phyloP scores from a whole-genome alignment of 805 yeast species.

The Scheffersomyces ergatensis region DNA sequence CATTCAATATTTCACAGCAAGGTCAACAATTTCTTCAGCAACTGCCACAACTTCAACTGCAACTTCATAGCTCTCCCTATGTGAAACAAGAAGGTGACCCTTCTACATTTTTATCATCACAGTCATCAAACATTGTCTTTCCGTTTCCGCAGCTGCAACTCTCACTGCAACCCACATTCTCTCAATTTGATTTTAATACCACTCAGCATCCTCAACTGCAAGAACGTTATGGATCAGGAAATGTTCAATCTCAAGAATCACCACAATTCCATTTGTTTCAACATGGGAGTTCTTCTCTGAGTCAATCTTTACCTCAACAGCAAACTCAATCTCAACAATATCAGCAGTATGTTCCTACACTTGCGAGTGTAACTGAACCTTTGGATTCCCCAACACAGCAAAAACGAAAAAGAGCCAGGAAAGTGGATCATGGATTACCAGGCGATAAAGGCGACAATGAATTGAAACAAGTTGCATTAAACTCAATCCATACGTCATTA shows the following conservation, averaged over 20 bases:
- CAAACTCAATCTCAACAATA: not conserved
- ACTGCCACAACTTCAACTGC: conserved; percentile 6
- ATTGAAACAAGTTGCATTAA: conserved; percentile 34
- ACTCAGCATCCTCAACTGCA: conserved; percentile 4
- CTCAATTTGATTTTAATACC: not conserved
- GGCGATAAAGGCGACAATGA: conserved; percentile 37
- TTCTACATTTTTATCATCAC: conserved; percentile 1
- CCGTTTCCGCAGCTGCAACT: not conserved
- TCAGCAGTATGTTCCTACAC: not conserved
- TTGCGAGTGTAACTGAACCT: not conserved
- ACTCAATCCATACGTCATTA: conserved; percentile 33
- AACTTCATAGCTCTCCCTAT: conserved; percentile 1
- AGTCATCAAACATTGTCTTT: too few species aligned
- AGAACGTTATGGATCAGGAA: not conserved
- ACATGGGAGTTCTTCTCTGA: not conserved
- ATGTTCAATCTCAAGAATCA: not conserved
- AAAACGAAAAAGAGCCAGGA: conserved; percentile 22
- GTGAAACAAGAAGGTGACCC: not conserved
- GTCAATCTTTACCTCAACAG: conserved; percentile 1
- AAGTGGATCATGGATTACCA: conserved; percentile 26
- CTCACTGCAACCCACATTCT: conserved; percentile 3
- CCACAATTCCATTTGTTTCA: conserved; percentile 2
- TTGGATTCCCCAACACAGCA: not conserved
- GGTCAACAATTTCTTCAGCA: conserved; percentile 6
- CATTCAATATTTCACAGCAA: conserved; percentile 1